Percentiles rank a stretch among this genome's conserved stretches.
phyloP scores from a whole-genome alignment of 2,329 filamentous ascomycete genomes.

The Westerdykella aurantiaca region DNA sequence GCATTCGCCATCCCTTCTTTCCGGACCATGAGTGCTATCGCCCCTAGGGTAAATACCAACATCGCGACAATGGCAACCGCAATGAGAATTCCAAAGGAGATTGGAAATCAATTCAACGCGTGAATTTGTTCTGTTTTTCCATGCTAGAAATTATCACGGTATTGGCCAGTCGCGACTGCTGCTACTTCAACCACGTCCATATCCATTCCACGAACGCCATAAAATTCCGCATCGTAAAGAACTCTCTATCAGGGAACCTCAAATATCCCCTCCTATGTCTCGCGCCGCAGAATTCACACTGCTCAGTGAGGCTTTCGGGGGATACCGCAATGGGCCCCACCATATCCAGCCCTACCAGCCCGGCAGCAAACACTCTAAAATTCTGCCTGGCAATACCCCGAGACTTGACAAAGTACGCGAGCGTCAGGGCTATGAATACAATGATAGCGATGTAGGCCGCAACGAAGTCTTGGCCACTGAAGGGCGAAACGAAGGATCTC shows the following conservation, averaged over 20 bases:
- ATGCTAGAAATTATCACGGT: no score
- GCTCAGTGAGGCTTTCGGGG: slow-evolving; percentile 1
- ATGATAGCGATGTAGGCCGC: slow-evolving; percentile 7
- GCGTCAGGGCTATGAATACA: slow-evolving; percentile 5
- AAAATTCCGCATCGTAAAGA: slow-evolving; percentile 6
- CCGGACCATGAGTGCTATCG: no score
- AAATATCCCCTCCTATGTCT: slow-evolving; percentile 8
- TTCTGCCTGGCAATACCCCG: slow-evolving; percentile 6
- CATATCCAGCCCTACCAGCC: slow-evolving; percentile 2
- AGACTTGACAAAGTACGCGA: slow-evolving; percentile 8
- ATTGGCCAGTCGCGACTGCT: no score
- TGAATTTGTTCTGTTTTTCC: no score
- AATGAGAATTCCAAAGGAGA: no score
- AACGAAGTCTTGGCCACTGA: slow-evolving; percentile 7
- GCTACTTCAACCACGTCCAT: slow-evolving; percentile 6
- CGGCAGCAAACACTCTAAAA: slow-evolving; percentile 6
- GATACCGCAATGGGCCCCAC: slow-evolving; percentile 4
- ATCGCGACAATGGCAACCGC: no score
- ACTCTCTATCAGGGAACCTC: slow-evolving; percentile 6
- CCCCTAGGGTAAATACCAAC: no score
- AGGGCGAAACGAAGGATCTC: slow-evolving; percentile 6
- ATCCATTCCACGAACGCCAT: slow-evolving; percentile 6
- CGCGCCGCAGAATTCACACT: slow-evolving; percentile 3
- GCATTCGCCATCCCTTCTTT: no score
- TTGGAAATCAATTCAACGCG: no score